Conservation (phyloP, 495 filamentous ascomycete genomes). For the Chaetomium cochliodes region DNA sequence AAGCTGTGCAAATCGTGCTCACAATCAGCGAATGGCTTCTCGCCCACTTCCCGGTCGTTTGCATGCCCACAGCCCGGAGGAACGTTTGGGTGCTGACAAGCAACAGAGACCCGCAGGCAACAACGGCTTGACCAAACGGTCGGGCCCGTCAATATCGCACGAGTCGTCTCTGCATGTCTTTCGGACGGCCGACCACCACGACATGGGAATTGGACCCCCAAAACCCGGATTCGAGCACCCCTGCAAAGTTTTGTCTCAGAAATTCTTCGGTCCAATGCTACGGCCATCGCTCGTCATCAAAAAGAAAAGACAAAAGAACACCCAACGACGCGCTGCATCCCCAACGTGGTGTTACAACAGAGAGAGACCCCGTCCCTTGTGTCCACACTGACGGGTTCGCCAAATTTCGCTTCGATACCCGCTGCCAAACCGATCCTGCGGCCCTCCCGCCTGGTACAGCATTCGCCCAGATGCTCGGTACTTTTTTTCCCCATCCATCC, state of each 20-base stretch:
- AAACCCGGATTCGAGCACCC: background rate
- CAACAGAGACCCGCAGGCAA: slow-evolving; percentile 4
- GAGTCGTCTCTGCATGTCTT: background rate
- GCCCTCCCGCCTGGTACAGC: slow-evolving; percentile 12
- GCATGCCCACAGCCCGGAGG: background rate
- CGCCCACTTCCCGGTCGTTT: background rate
- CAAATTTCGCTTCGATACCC: slow-evolving; percentile 21
- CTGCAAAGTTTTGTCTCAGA: background rate
- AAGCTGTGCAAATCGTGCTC: background rate
- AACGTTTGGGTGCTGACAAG: slow-evolving; percentile 17
- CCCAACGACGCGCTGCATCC: slow-evolving; percentile 6
- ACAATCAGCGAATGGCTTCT: background rate
- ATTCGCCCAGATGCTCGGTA: slow-evolving; percentile 15
- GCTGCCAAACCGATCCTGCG: slow-evolving; percentile 21
- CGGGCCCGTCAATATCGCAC: slow-evolving; percentile 5
- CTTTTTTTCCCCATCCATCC: slow-evolving; percentile 6
- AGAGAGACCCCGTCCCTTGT: background rate
- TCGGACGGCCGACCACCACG: background rate
- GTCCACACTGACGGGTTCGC: slow-evolving; percentile 9
- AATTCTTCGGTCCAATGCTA: background rate
- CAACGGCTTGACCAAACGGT: slow-evolving; percentile 14
- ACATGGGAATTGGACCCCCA: background rate
- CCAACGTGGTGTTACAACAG: slow-evolving; percentile 11
- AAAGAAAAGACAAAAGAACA: background rate
- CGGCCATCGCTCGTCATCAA: background rate